phyloP scores from a whole-genome alignment of 2,329 filamentous ascomycete genomes.

The Curvularia lunata region DNA sequence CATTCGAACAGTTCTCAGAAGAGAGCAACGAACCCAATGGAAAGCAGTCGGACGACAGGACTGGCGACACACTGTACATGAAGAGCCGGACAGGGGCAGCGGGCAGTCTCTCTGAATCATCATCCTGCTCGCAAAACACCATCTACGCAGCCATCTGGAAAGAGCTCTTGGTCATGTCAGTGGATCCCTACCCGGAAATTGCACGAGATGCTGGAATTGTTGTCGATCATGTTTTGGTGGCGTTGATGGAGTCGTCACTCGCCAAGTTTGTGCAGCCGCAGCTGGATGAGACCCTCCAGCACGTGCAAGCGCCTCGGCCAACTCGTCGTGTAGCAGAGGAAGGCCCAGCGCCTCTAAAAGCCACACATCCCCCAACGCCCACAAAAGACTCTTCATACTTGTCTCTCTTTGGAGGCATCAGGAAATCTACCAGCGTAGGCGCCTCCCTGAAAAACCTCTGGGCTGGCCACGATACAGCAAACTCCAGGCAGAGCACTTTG shows the following conservation, averaged over 20 bases:
- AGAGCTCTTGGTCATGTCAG: conserved; percentile 85
- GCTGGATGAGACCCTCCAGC: conserved; percentile 71
- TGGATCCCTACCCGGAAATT: conserved; percentile 93
- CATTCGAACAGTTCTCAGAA: conserved; percentile 87
- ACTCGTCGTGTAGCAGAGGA: conserved; percentile 45
- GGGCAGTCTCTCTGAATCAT: conserved; percentile 15
- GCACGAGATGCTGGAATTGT: conserved; percentile 84
- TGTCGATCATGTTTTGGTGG: conserved; percentile 82
- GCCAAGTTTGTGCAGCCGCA: conserved; percentile 72
- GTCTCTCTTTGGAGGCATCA: conserved; percentile 62
- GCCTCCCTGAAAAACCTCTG: conserved; percentile 69
- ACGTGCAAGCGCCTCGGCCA: conserved; percentile 54
- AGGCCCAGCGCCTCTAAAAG: conserved; percentile 51
- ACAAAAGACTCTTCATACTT: conserved; percentile 65
- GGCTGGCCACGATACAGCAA: conserved; percentile 43
- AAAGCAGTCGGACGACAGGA: conserved; percentile 31
- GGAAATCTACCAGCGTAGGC: conserved; percentile 69
- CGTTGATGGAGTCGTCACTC: conserved; percentile 77
- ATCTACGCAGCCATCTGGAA: conserved; percentile 96
- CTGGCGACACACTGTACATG: conserved; percentile 38
- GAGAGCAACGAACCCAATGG: conserved; percentile 60
- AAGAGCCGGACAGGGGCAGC: conserved; percentile 31
- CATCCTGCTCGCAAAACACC: conserved; percentile 73
- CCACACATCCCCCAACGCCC: conserved; percentile 55
- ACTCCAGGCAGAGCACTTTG: conserved; percentile 36